Evolutionary conservation across 495 filamentous ascomycete genomes (phyloP).

Genomic region (Xylaria palmicola): DNA sequence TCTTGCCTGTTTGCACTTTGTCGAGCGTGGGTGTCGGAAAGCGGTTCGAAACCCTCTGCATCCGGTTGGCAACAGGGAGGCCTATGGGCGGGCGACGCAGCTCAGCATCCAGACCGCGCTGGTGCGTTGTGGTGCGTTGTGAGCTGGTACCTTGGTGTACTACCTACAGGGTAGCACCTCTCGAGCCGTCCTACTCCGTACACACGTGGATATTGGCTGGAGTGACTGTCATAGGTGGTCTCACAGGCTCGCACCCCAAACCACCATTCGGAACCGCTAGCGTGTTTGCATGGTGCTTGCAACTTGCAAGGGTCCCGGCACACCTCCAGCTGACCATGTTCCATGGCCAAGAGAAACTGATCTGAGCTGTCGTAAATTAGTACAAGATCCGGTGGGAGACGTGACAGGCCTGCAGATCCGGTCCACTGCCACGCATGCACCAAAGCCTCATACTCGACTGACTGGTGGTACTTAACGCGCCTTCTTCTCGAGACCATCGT

Average conservation of each 20-base stretch:
- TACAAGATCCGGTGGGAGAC: slow-evolving; percentile 3
- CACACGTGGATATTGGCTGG: no score
- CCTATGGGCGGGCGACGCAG: background rate
- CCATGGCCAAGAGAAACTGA: slow-evolving; percentile 16
- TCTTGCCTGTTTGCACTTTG: background rate
- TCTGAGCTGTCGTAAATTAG: slow-evolving; percentile 15
- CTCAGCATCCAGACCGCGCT: background rate
- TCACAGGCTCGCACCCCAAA: no score
- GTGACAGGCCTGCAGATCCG: slow-evolving; percentile 18
- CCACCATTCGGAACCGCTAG: slow-evolving; percentile 19
- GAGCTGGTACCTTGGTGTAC: background rate
- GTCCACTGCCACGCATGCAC: slow-evolving; percentile 34
- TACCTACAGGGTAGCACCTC: no score
- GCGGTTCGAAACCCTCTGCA: background rate
- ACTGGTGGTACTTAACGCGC: slow-evolving; percentile 34
- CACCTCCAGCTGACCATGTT: slow-evolving; percentile 14
- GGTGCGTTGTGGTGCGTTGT: slow-evolving; percentile 5
- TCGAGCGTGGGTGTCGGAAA: background rate
- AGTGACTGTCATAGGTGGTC: no score
- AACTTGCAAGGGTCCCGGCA: slow-evolving; percentile 2
- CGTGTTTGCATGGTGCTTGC: slow-evolving; percentile 14
- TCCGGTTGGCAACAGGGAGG: background rate
- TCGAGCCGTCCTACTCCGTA: no score
- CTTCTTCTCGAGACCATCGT: slow-evolving; percentile 16
- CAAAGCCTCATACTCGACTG: slow-evolving; percentile 34